Evolutionary conservation across 176 grass and related monocot species (phyloP).

Genomic region (Dactylis glomerata): DNA sequence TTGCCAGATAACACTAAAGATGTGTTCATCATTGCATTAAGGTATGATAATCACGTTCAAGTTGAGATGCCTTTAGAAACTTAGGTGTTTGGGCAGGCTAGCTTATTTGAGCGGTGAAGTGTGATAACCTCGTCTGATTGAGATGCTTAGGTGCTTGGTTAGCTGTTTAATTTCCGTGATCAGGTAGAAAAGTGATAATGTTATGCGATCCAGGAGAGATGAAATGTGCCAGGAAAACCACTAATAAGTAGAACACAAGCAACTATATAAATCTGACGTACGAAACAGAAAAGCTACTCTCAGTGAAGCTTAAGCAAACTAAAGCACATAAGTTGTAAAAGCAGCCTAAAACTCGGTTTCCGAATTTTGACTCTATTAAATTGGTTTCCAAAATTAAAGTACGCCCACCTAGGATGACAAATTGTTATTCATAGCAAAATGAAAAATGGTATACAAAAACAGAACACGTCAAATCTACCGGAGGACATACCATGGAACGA

Average conservation of each 20-base stretch:
- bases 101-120: neutral
- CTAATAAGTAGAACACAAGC: neutral
- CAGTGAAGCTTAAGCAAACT: neutral
- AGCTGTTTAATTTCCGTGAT: neutral
- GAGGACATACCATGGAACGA: slow-evolving; percentile 53
- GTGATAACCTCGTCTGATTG: neutral
- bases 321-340: neutral
- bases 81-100: neutral
- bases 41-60: neutral
- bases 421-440: neutral
- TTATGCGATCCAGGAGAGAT: neutral
- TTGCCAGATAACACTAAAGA: neutral
- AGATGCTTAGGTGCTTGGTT: neutral
- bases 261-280: neutral
- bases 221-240: neutral
- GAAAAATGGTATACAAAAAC: neutral
- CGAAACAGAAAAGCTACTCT: neutral
- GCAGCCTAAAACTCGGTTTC: neutral
- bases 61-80: neutral
- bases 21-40: neutral
- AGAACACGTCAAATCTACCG: neutral
- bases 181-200: neutral
- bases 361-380: neutral
- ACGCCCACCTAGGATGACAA: neutral
- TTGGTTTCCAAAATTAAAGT: neutral